Base-by-base conservation (phyloP, 371 early-diverging fungal species). In the Syncephalis fuscata region DNA sequence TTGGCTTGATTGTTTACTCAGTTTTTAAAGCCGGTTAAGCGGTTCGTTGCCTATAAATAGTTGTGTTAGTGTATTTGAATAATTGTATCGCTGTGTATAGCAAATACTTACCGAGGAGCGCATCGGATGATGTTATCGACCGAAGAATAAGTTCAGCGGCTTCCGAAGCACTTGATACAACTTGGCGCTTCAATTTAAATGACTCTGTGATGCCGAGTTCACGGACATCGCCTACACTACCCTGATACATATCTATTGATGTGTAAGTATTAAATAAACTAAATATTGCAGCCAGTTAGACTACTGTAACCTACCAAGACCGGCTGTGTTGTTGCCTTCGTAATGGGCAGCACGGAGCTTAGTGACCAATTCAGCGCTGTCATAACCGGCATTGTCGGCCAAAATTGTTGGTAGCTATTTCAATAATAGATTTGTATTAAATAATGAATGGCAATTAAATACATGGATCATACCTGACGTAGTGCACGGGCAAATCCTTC, bases 81-180 rank as follows among this genome's bases (percentile, higher is more conserved):
- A n/a, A n/a, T n/a, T n/a, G n/a, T n/a, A n/a, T n/a, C n/a, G n/a
- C n/a, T n/a, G n/a, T n/a, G n/a, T n/a, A n/a, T n/a, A n/a, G n/a
- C 11, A 32, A 32, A 32, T 11, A 32, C 32, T 32, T 32, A 32
- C 65, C 95, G 74, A 57, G 95, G 97, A 49, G 89, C 87, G 59
- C 88, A 85, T 59, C 95, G 87, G 63, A 99, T 88, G 58, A 98
- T 93, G 61, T 97, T 93, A 68, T 99, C 99, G 38, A 98, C 98
- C 99, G 85, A 27, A 99, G 69, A 61, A 99, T 91, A 90, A 96
- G 89, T 71, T 99, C 99, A 39, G 98, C 93, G 11, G 96, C 95
- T 68, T 99, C 99, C 14, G 92, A 80, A 26, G 99, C 99, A 58
- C 88, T 87, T 50, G 89, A 68, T 44, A 99, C 71, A 17, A 99